Conservation (phyloP, 305 asterid species). For the Fraxinus sp. region DNA sequence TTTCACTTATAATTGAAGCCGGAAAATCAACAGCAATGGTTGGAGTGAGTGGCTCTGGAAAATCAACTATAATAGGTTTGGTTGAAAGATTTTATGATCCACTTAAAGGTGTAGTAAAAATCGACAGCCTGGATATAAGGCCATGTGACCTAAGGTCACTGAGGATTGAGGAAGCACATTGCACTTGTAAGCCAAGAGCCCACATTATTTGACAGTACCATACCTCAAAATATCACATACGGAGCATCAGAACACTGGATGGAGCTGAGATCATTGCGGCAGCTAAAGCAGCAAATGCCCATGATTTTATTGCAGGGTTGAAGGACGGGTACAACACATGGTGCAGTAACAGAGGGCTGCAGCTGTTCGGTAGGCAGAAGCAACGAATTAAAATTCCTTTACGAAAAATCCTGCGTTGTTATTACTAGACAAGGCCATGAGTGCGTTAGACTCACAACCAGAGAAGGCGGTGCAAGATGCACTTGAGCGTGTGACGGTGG, state of each 20-base stretch:
- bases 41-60: conserved; percentile 91
- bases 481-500: conserved; percentile 3
- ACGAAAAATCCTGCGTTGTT: conserved; percentile 61
- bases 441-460: conserved; percentile 78
- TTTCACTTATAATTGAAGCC: conserved; percentile 60
- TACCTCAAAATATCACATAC: conserved; percentile 56
- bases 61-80: conserved; percentile 70
- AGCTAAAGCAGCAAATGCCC: conserved; percentile 80
- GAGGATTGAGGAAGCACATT: conserved; percentile 53
- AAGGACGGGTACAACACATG: conserved; percentile 71
- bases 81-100: conserved; percentile 85
- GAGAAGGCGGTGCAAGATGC: conserved; percentile 89
- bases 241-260: conserved; percentile 47
- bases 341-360: conserved; percentile 86
- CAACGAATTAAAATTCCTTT: conserved; percentile 86
- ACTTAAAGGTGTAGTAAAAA: conserved; percentile 46
- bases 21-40: conserved; percentile 84
- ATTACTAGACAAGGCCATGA: conserved; percentile 79
- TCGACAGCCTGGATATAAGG: conserved; percentile 66
- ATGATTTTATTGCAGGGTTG: conserved; percentile 63
- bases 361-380: conserved; percentile 85
- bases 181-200: conserved; percentile 94
- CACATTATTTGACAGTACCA: conserved; percentile 63
- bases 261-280: conserved; percentile 73
- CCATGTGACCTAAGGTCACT: conserved; percentile 51